Evolutionary conservation across 352 stramenopile genomes (phyloP).

Genomic region (Globisporangium solare): DNA sequence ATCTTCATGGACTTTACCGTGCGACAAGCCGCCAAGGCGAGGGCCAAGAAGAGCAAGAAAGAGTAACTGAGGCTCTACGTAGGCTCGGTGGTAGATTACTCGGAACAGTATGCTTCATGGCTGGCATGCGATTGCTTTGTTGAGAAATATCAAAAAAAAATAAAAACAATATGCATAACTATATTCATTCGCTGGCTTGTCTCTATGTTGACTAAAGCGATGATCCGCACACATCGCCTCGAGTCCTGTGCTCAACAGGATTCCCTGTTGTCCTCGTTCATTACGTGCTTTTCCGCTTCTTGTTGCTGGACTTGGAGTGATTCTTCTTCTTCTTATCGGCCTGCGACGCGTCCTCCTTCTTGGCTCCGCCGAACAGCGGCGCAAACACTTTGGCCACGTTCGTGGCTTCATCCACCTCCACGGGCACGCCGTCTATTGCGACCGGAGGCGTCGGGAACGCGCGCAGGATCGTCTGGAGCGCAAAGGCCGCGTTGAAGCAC

Average conservation of each 20-base stretch:
- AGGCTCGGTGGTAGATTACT: not conserved
- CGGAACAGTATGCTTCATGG: no score
- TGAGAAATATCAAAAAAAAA: no score
- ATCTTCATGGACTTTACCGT: conserved; percentile 83
- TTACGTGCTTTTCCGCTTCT: conserved; percentile 38
- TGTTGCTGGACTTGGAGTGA: conserved; percentile 20
- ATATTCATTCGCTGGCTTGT: no score
- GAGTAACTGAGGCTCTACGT: conserved; percentile 23
- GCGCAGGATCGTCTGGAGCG: conserved; percentile 66
- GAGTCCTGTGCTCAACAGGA: no score
- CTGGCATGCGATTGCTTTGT: no score
- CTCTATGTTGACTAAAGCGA: no score
- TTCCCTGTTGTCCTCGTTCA: not conserved
- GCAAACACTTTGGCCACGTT: conserved; percentile 39
- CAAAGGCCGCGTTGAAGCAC: conserved; percentile 76
- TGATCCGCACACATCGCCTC: no score
- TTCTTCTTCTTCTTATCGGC: conserved; percentile 18
- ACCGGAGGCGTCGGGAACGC: conserved; percentile 56
- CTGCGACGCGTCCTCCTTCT: conserved; percentile 21
- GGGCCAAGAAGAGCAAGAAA: conserved; percentile 57
- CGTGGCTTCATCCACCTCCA: conserved; percentile 42
- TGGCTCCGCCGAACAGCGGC: conserved; percentile 32
- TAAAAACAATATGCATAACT: no score
- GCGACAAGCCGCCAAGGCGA: conserved; percentile 41
- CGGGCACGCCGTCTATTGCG: conserved; percentile 33